Conservation (phyloP, 2,329 filamentous ascomycete species). For the Pseudogymnoascus sp. region DNA sequence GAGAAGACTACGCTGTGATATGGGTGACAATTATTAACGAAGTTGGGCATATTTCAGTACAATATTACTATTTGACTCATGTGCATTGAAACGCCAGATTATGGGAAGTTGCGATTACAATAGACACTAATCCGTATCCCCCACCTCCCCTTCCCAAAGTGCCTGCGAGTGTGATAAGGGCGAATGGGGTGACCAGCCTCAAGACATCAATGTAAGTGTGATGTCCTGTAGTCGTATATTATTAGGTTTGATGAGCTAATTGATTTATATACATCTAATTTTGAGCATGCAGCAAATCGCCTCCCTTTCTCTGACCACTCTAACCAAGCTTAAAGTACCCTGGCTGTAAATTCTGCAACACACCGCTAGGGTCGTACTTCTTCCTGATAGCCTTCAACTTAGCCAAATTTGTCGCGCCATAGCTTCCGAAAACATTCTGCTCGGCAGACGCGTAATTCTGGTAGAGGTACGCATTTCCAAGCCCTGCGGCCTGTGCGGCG, state of each 20-base stretch:
- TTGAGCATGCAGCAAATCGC: neutral
- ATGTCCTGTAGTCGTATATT: neutral
- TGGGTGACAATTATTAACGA: neutral
- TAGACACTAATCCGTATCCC: neutral
- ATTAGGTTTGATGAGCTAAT: neutral
- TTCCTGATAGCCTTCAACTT: conserved; percentile 20
- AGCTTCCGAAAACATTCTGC: conserved; percentile 31
- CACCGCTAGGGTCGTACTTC: conserved; percentile 23
- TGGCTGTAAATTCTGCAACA: conserved; percentile 27
- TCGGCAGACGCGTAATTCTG: conserved; percentile 33
- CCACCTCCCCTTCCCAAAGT: neutral
- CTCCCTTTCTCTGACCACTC: neutral
- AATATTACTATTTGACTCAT: neutral
- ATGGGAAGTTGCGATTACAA: no score
- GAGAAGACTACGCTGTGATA: neutral
- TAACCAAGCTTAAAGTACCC: conserved; percentile 35
- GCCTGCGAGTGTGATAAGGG: neutral
- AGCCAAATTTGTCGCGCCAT: conserved; percentile 29
- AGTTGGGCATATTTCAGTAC: neutral
- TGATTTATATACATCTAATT: neutral
- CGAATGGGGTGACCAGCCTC: neutral
- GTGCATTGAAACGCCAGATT: neutral
- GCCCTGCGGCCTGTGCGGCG: conserved; percentile 26
- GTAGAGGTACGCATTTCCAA: conserved; percentile 34
- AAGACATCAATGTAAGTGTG: neutral